phyloP scores from a whole-genome alignment of 2,329 filamentous ascomycete species.

The Cercospora sesami region DNA sequence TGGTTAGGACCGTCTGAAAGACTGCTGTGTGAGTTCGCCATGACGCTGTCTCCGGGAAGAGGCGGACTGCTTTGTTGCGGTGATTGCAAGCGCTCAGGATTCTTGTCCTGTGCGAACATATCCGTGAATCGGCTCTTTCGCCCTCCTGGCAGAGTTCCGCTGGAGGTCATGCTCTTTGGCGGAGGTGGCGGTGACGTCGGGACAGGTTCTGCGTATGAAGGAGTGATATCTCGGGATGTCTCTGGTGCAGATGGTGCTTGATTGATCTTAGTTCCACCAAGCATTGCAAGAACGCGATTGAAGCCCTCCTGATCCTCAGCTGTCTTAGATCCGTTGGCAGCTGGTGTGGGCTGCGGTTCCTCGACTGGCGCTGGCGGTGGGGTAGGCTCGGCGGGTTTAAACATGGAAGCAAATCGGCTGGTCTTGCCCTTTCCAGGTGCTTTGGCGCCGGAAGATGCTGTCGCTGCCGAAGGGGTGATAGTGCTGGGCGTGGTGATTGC shows the following conservation, averaged over 20 bases:
- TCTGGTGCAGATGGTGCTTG: slow-evolving; percentile 43
- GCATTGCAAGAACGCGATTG: slow-evolving; percentile 68
- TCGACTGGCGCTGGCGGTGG: slow-evolving; percentile 21
- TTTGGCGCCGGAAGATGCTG: slow-evolving; percentile 5
- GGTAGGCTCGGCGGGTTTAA: slow-evolving; percentile 38
- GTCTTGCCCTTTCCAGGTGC: slow-evolving; percentile 62
- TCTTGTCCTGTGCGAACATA: slow-evolving; percentile 37
- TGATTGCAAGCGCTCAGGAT: slow-evolving; percentile 35
- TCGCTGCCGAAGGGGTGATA: slow-evolving; percentile 16
- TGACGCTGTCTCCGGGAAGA: slow-evolving; percentile 20
- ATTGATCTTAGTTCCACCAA: slow-evolving; percentile 51
- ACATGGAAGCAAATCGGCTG: slow-evolving; percentile 82
- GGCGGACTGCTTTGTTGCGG: slow-evolving; percentile 27
- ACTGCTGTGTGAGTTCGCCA: slow-evolving; percentile 13
- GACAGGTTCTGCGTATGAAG: slow-evolving; percentile 24
- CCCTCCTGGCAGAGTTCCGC: slow-evolving; percentile 27
- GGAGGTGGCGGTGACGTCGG: slow-evolving; percentile 31
- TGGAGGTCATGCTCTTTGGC: slow-evolving; percentile 26
- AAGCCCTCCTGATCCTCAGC: slow-evolving; percentile 84
- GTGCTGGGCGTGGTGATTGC: slow-evolving; percentile 27
- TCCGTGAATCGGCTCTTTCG: slow-evolving; percentile 37
- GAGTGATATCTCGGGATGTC: slow-evolving; percentile 27
- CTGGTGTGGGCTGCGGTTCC: slow-evolving; percentile 11
- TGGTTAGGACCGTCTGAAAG: slow-evolving; percentile 21
- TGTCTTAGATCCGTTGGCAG: slow-evolving; percentile 41